Percentiles rank a stretch among this genome's conserved stretches.
phyloP scores from a whole-genome alignment of 1,284 basidiomycete species.

The Malassezia brasiliensis region DNA sequence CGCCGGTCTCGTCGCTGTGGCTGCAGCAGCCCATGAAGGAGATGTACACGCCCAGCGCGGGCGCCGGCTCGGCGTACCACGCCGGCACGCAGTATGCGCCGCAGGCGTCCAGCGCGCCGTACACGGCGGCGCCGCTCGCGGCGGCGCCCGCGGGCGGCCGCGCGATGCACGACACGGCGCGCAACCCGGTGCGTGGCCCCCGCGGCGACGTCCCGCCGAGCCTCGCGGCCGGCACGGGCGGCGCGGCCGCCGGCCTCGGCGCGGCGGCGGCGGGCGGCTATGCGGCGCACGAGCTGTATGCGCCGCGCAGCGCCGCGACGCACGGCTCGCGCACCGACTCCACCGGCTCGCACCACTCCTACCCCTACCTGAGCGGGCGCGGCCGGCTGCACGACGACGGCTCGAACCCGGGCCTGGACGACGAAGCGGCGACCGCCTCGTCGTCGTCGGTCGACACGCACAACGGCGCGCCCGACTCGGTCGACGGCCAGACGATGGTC shows the following conservation, averaged over 20 bases:
- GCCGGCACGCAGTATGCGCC: background rate
- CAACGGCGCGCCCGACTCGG: slow-evolving; percentile 1
- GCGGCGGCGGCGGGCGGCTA: slow-evolving; percentile 1
- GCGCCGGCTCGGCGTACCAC: background rate
- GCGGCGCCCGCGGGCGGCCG: slow-evolving; percentile 13
- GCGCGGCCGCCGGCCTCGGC: background rate
- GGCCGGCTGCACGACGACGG: slow-evolving; percentile 4
- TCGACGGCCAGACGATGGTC: slow-evolving; percentile 7
- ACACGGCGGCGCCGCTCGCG: slow-evolving; percentile 1
- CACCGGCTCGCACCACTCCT: slow-evolving; percentile 26
- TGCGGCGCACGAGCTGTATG: slow-evolving; percentile 8
- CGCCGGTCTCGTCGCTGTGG: slow-evolving; percentile 17
- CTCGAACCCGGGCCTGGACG: background rate
- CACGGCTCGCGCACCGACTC: slow-evolving; percentile 6
- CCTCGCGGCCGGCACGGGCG: background rate
- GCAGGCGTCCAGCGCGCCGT: background rate
- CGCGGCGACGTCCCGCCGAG: slow-evolving; percentile 2
- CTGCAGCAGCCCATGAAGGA: slow-evolving; percentile 13
- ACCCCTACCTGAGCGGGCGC: slow-evolving; percentile 29
- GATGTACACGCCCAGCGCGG: background rate
- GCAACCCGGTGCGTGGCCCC: slow-evolving; percentile 14
- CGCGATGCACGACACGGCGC: slow-evolving; percentile 3
- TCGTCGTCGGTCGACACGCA: slow-evolving; percentile 2
- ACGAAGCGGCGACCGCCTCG: background rate
- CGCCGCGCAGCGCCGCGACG: slow-evolving; percentile 5